Base-by-base conservation (phyloP, 768 basidiomycete genomes). In the Amanita pallidorosea region DNA sequence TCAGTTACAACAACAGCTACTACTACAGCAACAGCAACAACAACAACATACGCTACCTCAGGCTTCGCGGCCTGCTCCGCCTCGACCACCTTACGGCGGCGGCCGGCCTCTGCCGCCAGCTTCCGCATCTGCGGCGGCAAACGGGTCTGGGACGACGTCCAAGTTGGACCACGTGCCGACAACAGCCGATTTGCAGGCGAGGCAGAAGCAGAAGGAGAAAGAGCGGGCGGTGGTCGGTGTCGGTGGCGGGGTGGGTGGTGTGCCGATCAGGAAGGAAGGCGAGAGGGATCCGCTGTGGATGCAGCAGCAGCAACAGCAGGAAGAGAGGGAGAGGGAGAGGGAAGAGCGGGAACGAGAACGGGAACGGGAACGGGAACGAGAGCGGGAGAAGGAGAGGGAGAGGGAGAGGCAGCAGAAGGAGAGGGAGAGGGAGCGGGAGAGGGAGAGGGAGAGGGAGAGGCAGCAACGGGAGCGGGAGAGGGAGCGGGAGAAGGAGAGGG, bases 1-100 rank as follows among this genome's bases (percentile, higher is more conserved):
- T 5, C 23, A 15, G 15, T 7, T 8, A 38, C 37, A 18, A 17
- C 37, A 18, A 7, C 17, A 27, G 4, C 37, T 7, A 0, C 37
- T 6, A 1, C 37, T 2, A 2, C 37, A 37, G 0, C 36, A 17
- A 12, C 6, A 37, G 4, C 38, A 17, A 11, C 38, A 37, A 4
- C 36, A 2, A 12, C 7, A 37, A 2, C 36, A 15, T n/a, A n/a
- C 15, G 6, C 37, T 4, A 61, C 18, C 52, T 57, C 36, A 57
- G 59, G 31, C 79, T 82, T 52, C 73, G 4, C 72, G 88, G 11
- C 76, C 87, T 4, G 81, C 86, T 0, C 86, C 86, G 18, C 75
- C 83, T 2, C 74, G 85, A 4, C 86, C 88, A 0, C 64, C 79
- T 5, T 70, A 83, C 54, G 72, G 77, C 15, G 76, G 42, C 7